phyloP scores from a whole-genome alignment of 352 stramenopile species.

The Phytophthora pluvialis region DNA sequence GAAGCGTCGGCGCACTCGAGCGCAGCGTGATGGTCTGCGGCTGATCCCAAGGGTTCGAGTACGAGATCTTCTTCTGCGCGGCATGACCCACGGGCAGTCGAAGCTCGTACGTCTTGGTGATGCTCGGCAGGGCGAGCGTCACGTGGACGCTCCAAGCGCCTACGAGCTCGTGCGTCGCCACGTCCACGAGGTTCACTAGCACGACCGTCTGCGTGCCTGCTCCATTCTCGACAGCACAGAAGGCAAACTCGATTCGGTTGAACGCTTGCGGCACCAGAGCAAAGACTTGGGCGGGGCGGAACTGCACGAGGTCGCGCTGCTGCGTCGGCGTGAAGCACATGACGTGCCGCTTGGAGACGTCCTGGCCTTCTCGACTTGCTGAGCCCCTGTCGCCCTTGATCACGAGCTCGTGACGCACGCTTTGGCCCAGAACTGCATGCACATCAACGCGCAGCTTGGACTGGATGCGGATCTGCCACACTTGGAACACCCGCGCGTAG shows the following conservation, averaged over 20 bases:
- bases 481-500: constrained; percentile 77
- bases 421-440: constrained; percentile 87
- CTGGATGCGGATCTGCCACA: constrained; percentile 87
- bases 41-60: constrained; percentile 93
- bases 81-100: constrained; percentile 56
- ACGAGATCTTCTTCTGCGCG: constrained; percentile 93
- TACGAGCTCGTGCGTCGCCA: constrained; percentile 90
- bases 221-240: constrained; percentile 61
- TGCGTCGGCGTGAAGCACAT: constrained; percentile 61
- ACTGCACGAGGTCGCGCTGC: constrained; percentile 55
- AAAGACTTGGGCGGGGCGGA: constrained; percentile 86
- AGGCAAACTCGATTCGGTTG: constrained; percentile 89
- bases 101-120: constrained; percentile 95
- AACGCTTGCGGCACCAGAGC: constrained; percentile 89
- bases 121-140: constrained; percentile 68
- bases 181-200: constrained; percentile 90
- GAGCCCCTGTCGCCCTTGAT: constrained; percentile 80
- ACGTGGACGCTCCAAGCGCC: constrained; percentile 89
- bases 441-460: constrained; percentile 85
- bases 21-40: constrained; percentile 83
- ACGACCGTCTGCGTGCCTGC: constrained; percentile 40
- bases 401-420: constrained; percentile 87
- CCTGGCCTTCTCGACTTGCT: constrained; percentile 13
- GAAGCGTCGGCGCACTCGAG: constrained; percentile 74
- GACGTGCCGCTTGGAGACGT: constrained; percentile 41